These are phyloP conservation scores for Coccomyxa sp. DNA, from an alignment of 139 green algal species.

Conservation along the genomic window DNA sequence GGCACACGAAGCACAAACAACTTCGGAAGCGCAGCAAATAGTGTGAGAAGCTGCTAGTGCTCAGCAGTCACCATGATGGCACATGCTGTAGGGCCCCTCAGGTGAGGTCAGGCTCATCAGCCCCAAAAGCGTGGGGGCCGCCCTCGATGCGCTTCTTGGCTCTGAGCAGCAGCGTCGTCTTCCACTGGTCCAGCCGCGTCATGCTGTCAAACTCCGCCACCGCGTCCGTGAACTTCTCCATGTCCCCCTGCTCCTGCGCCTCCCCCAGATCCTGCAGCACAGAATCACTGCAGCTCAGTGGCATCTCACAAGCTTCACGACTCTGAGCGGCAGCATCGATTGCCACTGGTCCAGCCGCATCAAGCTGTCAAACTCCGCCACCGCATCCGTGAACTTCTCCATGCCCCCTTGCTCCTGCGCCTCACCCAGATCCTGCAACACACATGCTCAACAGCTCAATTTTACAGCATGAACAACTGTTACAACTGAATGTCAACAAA, in stretches of 20 bases:
- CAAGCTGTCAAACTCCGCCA: constrained; percentile 89
- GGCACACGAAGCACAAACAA: too few relatives aligned
- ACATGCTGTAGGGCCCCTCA: too few relatives aligned
- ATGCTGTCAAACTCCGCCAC: constrained; percentile 89
- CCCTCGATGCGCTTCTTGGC: constrained; percentile 43
- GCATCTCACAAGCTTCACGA: constrained; percentile 33
- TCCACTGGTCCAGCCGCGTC: constrained; percentile 85
- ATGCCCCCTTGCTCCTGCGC: constrained; percentile 64
- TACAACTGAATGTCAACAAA: not conserved
- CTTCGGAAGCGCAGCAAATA: too few relatives aligned
- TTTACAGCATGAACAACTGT: not conserved
- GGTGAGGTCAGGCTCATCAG: constrained; percentile 52
- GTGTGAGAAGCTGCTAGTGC: too few relatives aligned
- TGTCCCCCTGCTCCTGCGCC: constrained; percentile 62
- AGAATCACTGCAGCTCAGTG: not conserved
- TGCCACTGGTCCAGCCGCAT: constrained; percentile 88
- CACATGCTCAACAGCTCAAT: not conserved
- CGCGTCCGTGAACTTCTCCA: constrained; percentile 72
- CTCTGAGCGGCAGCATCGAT: constrained; percentile 58
- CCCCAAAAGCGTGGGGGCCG: constrained; percentile 9
- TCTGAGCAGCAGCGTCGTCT: constrained; percentile 67
- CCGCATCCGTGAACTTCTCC: constrained; percentile 71
- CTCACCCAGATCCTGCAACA: constrained; percentile 32
- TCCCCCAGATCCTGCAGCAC: constrained; percentile 44
- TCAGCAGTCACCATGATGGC: too few relatives aligned